Evolutionary conservation across 2,329 filamentous ascomycete species (phyloP).

Genomic region (Sporothrix euskadiensis): DNA sequence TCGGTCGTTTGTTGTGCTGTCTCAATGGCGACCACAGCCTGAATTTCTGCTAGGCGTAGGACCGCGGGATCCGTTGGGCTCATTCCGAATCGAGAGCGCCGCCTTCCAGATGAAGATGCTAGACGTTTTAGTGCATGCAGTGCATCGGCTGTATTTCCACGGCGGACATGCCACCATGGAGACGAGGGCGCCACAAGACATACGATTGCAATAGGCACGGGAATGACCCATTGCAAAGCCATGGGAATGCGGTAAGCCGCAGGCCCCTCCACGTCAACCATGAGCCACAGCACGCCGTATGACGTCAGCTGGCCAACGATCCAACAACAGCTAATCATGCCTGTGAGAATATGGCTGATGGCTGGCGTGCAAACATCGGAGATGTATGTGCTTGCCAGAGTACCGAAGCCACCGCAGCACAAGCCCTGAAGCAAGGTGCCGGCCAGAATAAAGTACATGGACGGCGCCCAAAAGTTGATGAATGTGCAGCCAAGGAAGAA

Average conservation of each 20-base stretch:
- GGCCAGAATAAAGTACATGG: constrained; percentile 31
- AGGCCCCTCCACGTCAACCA: constrained; percentile 27
- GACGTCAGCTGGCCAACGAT: constrained; percentile 31
- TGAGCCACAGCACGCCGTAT: constrained; percentile 32
- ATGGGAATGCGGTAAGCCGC: constrained; percentile 33
- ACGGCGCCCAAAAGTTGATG: constrained; percentile 32
- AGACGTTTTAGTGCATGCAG: constrained; percentile 26
- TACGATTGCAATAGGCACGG: constrained; percentile 28
- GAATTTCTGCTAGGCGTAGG: constrained; percentile 51
- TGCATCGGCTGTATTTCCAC: constrained; percentile 37
- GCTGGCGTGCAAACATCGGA: constrained; percentile 32
- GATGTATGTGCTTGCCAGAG: constrained; percentile 33
- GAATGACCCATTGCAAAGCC: constrained; percentile 32
- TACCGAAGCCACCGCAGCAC: constrained; percentile 33
- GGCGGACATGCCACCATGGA: constrained; percentile 41
- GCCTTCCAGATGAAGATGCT: constrained; percentile 1
- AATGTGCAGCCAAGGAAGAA: constrained; percentile 29
- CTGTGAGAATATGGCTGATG: constrained; percentile 31
- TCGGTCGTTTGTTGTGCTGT: constrained; percentile 49
- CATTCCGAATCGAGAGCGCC: neutral
- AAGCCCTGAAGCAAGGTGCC: constrained; percentile 34
- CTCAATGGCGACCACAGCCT: constrained; percentile 59
- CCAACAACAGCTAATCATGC: constrained; percentile 35
- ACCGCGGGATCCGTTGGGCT: constrained; percentile 29
- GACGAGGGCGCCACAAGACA: constrained; percentile 32